Conservation (phyloP, 2,329 filamentous ascomycete genomes). For the Didymella sp. region DNA sequence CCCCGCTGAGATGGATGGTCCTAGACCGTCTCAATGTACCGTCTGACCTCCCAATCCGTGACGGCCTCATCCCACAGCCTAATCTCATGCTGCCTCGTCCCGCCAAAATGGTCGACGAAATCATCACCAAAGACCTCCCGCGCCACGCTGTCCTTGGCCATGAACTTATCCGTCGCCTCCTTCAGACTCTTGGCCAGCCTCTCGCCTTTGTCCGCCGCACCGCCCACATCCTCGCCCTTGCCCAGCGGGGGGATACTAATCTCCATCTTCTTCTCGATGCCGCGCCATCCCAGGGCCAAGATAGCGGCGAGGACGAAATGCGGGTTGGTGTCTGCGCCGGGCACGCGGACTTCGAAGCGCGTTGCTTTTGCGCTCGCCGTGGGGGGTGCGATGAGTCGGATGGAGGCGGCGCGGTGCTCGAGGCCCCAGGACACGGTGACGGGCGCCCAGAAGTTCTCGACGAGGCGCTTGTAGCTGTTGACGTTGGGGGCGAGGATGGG, state of each 20-base stretch:
- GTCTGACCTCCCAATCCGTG: slow-evolving; percentile 82
- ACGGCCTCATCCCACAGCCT: slow-evolving; percentile 93
- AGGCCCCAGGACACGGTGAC: slow-evolving; percentile 97
- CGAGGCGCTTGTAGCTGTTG: slow-evolving; percentile 97
- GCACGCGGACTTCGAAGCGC: slow-evolving; percentile 89
- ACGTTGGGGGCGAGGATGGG: slow-evolving; percentile 91
- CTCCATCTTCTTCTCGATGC: slow-evolving; percentile 88
- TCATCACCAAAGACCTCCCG: slow-evolving; percentile 91
- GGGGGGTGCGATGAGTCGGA: slow-evolving; percentile 88
- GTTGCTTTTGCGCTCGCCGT: slow-evolving; percentile 85
- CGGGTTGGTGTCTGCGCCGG: slow-evolving; percentile 92
- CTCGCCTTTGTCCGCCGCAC: slow-evolving; percentile 72
- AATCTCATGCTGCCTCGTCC: slow-evolving; percentile 90
- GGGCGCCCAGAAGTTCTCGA: slow-evolving; percentile 99
- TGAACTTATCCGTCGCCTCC: slow-evolving; percentile 83
- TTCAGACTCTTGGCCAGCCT: slow-evolving; percentile 83
- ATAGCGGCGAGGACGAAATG: slow-evolving; percentile 87
- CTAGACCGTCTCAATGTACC: slow-evolving; percentile 48
- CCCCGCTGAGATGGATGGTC: too few species aligned
- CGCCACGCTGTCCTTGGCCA: slow-evolving; percentile 80
- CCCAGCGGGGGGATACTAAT: slow-evolving; percentile 83
- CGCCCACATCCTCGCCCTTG: slow-evolving; percentile 82
- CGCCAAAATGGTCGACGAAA: slow-evolving; percentile 95
- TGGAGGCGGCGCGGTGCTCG: slow-evolving; percentile 90
- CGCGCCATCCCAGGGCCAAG: slow-evolving; percentile 86